Evolutionary conservation across 345 rosid species (phyloP).

Genomic region (Lagerstroemia speciosa): DNA sequence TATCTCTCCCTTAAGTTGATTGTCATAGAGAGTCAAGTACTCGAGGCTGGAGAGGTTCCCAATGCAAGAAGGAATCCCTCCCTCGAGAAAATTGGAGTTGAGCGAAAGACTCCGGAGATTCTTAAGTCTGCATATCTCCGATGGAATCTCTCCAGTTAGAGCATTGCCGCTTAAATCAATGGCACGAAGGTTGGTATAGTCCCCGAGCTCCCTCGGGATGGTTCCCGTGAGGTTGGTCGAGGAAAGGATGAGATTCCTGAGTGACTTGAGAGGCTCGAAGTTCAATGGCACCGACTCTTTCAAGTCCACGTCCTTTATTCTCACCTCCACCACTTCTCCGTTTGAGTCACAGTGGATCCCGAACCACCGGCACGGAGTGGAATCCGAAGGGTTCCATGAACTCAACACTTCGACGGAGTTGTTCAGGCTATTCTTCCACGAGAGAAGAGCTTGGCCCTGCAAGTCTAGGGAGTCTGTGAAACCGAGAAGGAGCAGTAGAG

Average conservation of each 20-base stretch:
- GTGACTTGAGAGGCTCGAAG: conserved; percentile 16
- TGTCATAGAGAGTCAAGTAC: conserved; percentile 17
- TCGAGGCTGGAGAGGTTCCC: conserved; percentile 19
- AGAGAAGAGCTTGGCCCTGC: conserved; percentile 18
- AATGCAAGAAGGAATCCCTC: conserved; percentile 10
- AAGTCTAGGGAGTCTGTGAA: conserved; percentile 2
- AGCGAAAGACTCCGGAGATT: conserved; percentile 14
- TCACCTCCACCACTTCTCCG: conserved; percentile 11
- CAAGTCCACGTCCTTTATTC: conserved; percentile 12
- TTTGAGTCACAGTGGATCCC: conserved; percentile 14
- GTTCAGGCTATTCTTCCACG: conserved; percentile 17
- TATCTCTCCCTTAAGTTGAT: conserved; percentile 12
- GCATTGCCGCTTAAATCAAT: conserved; percentile 16
- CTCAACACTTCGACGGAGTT: conserved; percentile 9
- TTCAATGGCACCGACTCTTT: conserved; percentile 13
- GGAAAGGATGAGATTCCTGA: conserved; percentile 14
- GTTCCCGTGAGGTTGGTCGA: conserved; percentile 14
- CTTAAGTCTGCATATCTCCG: conserved; percentile 12
- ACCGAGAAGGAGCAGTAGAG: conserved; percentile 11
- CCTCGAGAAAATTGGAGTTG: conserved; percentile 14
- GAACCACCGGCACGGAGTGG: conserved; percentile 14
- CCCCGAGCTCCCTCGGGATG: conserved; percentile 16
- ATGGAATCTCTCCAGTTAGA: conserved; percentile 13
- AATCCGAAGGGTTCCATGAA: conserved; percentile 14
- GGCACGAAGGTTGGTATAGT: conserved; percentile 6